phyloP scores from a whole-genome alignment of 2,329 filamentous ascomycete species.

The Calonectria multiphialidica region DNA sequence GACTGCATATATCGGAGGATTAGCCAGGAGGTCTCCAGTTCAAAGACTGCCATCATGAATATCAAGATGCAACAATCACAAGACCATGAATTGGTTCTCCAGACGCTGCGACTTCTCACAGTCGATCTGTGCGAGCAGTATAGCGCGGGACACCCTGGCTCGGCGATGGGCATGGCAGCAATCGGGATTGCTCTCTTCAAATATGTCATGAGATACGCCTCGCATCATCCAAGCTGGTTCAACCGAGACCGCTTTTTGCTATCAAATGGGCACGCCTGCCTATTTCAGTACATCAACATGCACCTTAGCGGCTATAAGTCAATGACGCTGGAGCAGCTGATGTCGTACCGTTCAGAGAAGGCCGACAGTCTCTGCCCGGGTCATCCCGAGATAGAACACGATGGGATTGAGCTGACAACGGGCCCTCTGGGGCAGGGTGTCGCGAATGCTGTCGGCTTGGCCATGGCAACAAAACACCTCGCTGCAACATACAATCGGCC shows the following conservation, averaged over 20 bases:
- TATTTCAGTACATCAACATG: slow-evolving; percentile 66
- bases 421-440: slow-evolving; percentile 70
- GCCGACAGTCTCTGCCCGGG: slow-evolving; percentile 64
- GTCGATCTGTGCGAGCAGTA: slow-evolving; percentile 79
- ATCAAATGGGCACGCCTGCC: slow-evolving; percentile 68
- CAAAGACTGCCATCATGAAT: slow-evolving; percentile 21
- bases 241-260: slow-evolving; percentile 73
- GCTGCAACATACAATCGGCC: slow-evolving; percentile 65
- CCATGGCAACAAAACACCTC: slow-evolving; percentile 68
- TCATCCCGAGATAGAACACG: slow-evolving; percentile 69
- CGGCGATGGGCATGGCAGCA: slow-evolving; percentile 71
- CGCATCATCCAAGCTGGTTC: slow-evolving; percentile 65
- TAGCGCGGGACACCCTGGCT: slow-evolving; percentile 78
- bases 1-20: too few relatives aligned
- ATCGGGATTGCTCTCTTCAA: slow-evolving; percentile 72
- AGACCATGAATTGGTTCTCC: slow-evolving; percentile 63
- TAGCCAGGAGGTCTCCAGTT: too few relatives aligned
- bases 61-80: slow-evolving; percentile 39
- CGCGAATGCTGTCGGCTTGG: slow-evolving; percentile 70
- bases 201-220: slow-evolving; percentile 71
- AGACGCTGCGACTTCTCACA: slow-evolving; percentile 72
- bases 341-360: slow-evolving; percentile 60
- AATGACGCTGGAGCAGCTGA: slow-evolving; percentile 69
- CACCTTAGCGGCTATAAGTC: slow-evolving; percentile 65
- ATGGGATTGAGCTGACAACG: slow-evolving; percentile 70